Evolutionary conservation across 129 eudicot genomes (phyloP).

Genomic region (Helichrysum umbraculigerum): DNA sequence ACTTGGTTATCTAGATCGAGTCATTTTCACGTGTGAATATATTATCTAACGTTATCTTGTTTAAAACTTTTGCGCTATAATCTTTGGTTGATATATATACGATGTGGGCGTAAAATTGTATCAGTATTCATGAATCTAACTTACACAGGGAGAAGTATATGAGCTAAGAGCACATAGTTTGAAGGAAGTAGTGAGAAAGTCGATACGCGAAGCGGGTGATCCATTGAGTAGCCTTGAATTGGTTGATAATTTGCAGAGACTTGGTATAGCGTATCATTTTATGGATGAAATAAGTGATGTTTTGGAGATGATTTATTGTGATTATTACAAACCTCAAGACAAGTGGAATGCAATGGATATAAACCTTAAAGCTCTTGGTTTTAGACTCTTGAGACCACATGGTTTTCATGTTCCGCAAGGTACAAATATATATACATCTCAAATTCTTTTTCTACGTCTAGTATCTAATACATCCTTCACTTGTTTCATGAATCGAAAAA

Average conservation of each 20-base stretch:
- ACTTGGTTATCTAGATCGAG: too few species aligned
- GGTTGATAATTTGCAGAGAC: slow-evolving; percentile 33
- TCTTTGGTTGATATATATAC: neutral
- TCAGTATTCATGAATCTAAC: neutral
- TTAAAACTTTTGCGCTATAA: neutral
- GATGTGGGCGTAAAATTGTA: too few species aligned
- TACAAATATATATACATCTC: neutral
- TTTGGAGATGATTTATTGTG: slow-evolving; percentile 12
- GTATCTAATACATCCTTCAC: too few species aligned
- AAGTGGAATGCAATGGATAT: slow-evolving; percentile 24
- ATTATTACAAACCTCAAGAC: slow-evolving; percentile 3
- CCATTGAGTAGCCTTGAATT: slow-evolving; percentile 21
- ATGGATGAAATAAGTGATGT: slow-evolving; percentile 25
- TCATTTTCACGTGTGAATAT: too few species aligned
- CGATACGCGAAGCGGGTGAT: neutral
- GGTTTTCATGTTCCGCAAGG: slow-evolving; percentile 34
- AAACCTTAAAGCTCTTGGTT: slow-evolving; percentile 32
- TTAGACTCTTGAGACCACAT: slow-evolving; percentile 36
- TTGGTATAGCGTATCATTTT: slow-evolving; percentile 35
- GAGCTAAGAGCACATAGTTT: slow-evolving; percentile 16
- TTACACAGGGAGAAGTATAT: slow-evolving; percentile 26
- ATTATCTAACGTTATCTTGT: too few species aligned
- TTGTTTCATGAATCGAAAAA: too few species aligned
- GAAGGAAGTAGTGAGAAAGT: slow-evolving; percentile 19
- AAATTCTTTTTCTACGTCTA: too few species aligned